phyloP scores from a whole-genome alignment of 164 flowering plant species.

The Buxus sempervirens region DNA sequence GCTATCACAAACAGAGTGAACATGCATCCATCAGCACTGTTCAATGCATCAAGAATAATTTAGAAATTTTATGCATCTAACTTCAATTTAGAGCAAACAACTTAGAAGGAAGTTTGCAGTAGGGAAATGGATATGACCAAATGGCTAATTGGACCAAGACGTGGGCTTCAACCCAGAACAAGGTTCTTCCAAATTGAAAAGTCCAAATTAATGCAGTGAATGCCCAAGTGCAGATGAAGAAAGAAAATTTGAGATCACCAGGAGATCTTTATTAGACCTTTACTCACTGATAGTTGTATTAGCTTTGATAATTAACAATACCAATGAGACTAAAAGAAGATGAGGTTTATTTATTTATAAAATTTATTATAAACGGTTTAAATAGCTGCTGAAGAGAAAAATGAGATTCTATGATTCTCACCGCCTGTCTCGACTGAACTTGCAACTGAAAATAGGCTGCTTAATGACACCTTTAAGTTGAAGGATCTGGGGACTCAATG shows the following conservation, averaged over 20 bases:
- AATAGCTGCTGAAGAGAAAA: not conserved
- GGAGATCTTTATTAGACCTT: not conserved
- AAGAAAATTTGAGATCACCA: no score
- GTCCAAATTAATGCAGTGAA: not conserved
- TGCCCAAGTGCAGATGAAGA: no score
- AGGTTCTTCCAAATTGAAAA: not conserved
- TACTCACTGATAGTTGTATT: no score
- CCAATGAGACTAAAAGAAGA: no score
- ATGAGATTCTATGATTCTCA: slow-evolving; percentile 12
- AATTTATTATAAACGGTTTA: not conserved
- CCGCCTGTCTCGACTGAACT: slow-evolving; percentile 81
- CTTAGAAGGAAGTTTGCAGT: not conserved
- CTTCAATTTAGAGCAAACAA: not conserved
- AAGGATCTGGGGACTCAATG: slow-evolving; percentile 73
- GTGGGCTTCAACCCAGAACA: not conserved
- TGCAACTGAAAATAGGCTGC: slow-evolving; percentile 94
- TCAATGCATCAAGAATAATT: no score
- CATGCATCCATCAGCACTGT: not conserved
- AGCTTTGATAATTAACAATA: no score
- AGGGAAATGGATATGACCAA: not conserved
- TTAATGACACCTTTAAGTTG: slow-evolving; percentile 74
- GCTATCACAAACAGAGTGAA: not conserved
- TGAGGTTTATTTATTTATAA: no score
- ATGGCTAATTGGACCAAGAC: not conserved
- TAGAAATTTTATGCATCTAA: not conserved